phyloP scores from a whole-genome alignment of 441 rosid species.

The Erysimum cheiri region DNA sequence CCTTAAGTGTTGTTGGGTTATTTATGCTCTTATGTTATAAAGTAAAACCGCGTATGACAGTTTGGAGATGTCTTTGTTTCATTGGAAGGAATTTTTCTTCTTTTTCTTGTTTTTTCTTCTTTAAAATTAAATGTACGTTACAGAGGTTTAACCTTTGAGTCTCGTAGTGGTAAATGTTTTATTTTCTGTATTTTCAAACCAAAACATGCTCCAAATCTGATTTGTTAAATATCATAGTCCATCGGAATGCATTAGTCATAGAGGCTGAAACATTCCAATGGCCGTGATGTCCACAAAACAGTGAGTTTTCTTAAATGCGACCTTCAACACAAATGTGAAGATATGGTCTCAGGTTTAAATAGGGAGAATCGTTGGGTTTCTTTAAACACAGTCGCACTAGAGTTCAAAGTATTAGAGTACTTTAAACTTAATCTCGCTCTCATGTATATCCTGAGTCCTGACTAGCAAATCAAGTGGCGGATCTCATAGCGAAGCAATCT shows the following conservation, averaged over 20 bases:
- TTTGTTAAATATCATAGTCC: not conserved
- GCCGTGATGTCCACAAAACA: not conserved
- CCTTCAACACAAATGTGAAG: too few species aligned
- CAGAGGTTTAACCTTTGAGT: not conserved
- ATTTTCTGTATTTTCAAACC: not conserved
- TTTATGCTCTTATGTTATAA: not conserved
- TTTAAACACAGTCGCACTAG: not conserved
- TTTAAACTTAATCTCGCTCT: not conserved
- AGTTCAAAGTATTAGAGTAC: not conserved
- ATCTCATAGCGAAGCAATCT: not conserved
- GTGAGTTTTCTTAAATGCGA: not conserved
- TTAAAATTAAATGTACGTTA: not conserved
- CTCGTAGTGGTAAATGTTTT: not conserved
- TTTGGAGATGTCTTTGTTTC: not conserved
- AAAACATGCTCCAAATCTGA: not conserved
- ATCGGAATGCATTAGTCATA: not conserved
- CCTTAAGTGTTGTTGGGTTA: too few species aligned
- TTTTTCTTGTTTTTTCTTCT: too few species aligned
- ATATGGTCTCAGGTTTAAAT: not conserved
- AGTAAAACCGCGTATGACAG: conserved; percentile 5
- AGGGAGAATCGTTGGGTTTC: not conserved
- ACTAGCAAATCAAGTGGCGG: not conserved
- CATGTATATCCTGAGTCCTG: not conserved
- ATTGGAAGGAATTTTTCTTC: not conserved
- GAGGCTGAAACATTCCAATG: not conserved